These are phyloP conservation scores for Fusarium chaquense DNA, from an alignment of 2,329 filamentous ascomycete genomes.

Conservation along the genomic window DNA sequence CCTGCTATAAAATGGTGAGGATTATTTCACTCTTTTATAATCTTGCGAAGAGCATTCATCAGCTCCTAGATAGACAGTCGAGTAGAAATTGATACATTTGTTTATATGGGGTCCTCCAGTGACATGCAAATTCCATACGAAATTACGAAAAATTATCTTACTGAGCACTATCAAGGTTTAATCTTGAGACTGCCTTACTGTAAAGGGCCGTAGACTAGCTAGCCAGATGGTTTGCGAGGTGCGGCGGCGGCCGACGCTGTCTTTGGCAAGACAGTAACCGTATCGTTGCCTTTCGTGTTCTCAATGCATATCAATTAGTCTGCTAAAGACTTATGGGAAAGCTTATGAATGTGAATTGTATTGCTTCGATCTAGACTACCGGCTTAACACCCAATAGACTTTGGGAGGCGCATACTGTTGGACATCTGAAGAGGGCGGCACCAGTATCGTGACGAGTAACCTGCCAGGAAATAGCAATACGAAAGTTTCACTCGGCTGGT, in stretches of 20 bases:
- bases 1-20: background rate
- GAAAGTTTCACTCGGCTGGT: background rate
- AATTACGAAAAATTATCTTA: background rate
- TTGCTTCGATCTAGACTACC: background rate
- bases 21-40: background rate
- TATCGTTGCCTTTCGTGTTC: too few species aligned
- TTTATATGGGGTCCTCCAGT: background rate
- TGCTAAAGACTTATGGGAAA: background rate
- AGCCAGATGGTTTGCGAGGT: background rate
- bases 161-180: background rate
- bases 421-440: background rate
- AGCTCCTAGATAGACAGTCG: background rate
- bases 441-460: background rate
- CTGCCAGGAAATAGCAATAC: background rate
- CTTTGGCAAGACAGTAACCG: background rate
- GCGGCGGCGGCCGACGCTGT: background rate
- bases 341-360: background rate
- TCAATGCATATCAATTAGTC: background rate
- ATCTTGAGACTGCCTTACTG: background rate
- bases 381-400: background rate
- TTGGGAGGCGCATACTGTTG: background rate
- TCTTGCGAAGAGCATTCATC: background rate
- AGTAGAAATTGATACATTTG: background rate
- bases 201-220: background rate
- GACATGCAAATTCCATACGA: background rate